Evolutionary conservation across 1,139 yeast species (phyloP).

Genomic region (Pichia cactophila): DNA sequence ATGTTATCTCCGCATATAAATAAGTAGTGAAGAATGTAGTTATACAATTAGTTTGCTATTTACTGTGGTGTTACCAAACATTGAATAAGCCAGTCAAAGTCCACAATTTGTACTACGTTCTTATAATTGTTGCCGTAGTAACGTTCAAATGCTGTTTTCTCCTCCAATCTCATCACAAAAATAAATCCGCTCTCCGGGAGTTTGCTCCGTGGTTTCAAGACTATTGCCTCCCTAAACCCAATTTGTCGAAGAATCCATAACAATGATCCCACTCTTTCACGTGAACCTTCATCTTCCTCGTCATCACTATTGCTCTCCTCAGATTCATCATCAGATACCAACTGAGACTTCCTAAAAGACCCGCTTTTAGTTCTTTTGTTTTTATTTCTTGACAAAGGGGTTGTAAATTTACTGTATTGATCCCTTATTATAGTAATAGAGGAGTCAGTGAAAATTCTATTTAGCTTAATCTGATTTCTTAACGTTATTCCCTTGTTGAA

Average conservation of each 20-base stretch:
- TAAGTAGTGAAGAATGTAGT: too few species aligned
- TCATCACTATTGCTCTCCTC: not conserved
- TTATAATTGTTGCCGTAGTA: not conserved
- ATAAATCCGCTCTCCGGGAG: not conserved
- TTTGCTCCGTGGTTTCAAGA: not conserved
- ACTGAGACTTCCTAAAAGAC: not conserved
- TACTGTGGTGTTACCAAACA: conserved; percentile 37
- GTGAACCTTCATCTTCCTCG: not conserved
- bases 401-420: not conserved
- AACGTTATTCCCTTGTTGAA: conserved; percentile 21
- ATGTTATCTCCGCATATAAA: too few species aligned
- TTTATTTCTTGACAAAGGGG: not conserved
- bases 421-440: conserved; percentile 27
- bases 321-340: not conserved
- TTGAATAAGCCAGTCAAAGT: conserved; percentile 76
- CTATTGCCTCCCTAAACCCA: not conserved
- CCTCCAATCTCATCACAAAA: not conserved
- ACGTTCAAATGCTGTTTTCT: not conserved
- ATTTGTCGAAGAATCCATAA: not conserved
- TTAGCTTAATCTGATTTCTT: conserved; percentile 34
- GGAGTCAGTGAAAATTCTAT: conserved; percentile 31
- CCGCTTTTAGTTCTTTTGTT: not conserved
- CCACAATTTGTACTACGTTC: conserved; percentile 20
- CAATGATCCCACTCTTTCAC: not conserved
- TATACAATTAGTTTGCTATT: too few species aligned